A percentile compares a stretch with the other conserved stretches of the same genome.
Conservation (phyloP, 2,329 filamentous ascomycete genomes). For the Nigrospora oryzae region DNA sequence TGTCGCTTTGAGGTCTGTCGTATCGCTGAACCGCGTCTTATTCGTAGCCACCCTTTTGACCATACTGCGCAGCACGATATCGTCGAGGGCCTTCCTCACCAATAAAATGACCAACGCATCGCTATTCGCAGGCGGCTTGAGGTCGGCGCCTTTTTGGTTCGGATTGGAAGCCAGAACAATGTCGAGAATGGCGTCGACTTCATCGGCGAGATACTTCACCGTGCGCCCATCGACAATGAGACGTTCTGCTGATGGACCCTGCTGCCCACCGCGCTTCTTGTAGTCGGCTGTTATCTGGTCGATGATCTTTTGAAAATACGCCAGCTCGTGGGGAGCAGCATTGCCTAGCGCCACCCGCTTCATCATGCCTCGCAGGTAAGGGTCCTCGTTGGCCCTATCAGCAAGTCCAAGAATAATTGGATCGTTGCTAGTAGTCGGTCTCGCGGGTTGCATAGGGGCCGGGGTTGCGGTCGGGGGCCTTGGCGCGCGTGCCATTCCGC, state of each 20-base stretch:
- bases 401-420: conserved; percentile 76
- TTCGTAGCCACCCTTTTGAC: conserved; percentile 45
- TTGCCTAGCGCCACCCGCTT: conserved; percentile 72
- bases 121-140: conserved; percentile 44
- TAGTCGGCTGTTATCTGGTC: conserved; percentile 63
- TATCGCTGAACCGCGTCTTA: conserved; percentile 41
- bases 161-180: conserved; percentile 53
- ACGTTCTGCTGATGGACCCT: conserved; percentile 45
- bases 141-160: conserved; percentile 41
- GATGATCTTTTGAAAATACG: conserved; percentile 72
- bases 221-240: conserved; percentile 46
- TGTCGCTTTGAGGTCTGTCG: conserved; percentile 42
- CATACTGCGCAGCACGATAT: conserved; percentile 37
- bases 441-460: conserved; percentile 13
- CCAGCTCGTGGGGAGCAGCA: conserved; percentile 62
- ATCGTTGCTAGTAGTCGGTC: conserved; percentile 40
- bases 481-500: no score
- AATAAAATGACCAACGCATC: conserved; percentile 48
- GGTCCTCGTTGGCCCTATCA: conserved; percentile 65
- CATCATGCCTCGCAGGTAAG: conserved; percentile 69
- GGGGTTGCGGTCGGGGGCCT: conserved; percentile 10
- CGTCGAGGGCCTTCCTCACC: conserved; percentile 49
- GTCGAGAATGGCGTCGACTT: conserved; percentile 47
- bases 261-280: conserved; percentile 39
- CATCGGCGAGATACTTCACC: conserved; percentile 52